Percentiles rank a stretch among this genome's conserved stretches.
Evolutionary conservation across 1,284 basidiomycete genomes (phyloP).

Genomic region (Trichosporon inkin): DNA sequence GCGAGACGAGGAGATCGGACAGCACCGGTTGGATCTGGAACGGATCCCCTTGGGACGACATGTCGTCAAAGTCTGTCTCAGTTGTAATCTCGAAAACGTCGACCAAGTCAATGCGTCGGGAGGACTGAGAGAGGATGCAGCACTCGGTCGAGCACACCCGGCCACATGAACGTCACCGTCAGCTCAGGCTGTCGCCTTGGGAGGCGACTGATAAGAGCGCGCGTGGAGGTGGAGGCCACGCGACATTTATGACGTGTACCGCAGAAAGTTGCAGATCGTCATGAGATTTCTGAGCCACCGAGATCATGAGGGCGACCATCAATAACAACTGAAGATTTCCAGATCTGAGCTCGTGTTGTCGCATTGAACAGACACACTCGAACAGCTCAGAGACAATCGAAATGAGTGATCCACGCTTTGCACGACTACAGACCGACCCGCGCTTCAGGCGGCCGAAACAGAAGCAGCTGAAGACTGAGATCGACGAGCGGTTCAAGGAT

Average conservation of each 20-base stretch:
- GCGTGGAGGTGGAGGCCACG: not conserved
- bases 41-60: slow-evolving; percentile 20
- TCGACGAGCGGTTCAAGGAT: slow-evolving; percentile 91
- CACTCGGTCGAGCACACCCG: not conserved
- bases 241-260: slow-evolving; percentile 6
- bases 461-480: slow-evolving; percentile 73
- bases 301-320: not conserved
- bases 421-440: slow-evolving; percentile 82
- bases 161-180: slow-evolving; percentile 16
- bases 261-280: slow-evolving; percentile 6
- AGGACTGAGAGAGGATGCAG: not conserved
- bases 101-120: not conserved
- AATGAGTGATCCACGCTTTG: slow-evolving; percentile 69
- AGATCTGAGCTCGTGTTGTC: not conserved
- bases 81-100: not conserved
- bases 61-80: slow-evolving; percentile 7
- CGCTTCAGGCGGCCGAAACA: slow-evolving; percentile 82
- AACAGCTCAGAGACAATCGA: not conserved
- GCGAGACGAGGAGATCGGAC: slow-evolving; percentile 35
- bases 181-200: not conserved
- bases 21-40: slow-evolving; percentile 44
- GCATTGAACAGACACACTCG: not conserved
- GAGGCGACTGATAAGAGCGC: not conserved
- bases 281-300: slow-evolving; percentile 11
- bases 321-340: not conserved